These are phyloP conservation scores for Leishmania martiniquensis DNA, from an alignment of 208 protist genomes.

Conservation along the genomic window DNA sequence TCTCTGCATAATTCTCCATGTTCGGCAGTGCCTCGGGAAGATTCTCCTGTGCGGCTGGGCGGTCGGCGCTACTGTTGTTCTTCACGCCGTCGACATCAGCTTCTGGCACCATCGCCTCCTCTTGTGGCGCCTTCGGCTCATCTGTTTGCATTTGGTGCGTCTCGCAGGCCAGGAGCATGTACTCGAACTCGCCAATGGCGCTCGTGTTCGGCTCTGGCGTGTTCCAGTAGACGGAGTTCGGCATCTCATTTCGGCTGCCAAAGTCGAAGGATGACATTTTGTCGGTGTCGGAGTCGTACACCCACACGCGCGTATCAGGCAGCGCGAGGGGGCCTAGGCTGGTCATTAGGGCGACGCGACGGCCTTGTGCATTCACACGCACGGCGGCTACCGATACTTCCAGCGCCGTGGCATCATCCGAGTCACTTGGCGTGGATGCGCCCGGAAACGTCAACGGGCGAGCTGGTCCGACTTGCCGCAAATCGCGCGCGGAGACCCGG, in stretches of 20 bases:
- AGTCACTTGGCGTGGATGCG: not conserved
- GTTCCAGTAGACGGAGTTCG: slow-evolving; percentile 88
- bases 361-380: slow-evolving; percentile 86
- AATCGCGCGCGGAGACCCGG: slow-evolving; percentile 65
- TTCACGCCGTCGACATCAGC: not conserved
- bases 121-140: slow-evolving; percentile 9
- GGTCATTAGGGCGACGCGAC: slow-evolving; percentile 81
- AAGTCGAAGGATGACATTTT: slow-evolving; percentile 85
- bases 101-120: slow-evolving; percentile 7
- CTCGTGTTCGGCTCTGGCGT: slow-evolving; percentile 86
- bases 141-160: slow-evolving; percentile 66
- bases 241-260: slow-evolving; percentile 63
- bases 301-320: slow-evolving; percentile 86
- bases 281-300: slow-evolving; percentile 92
- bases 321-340: slow-evolving; percentile 40
- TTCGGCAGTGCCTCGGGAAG: slow-evolving; percentile 73
- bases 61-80: slow-evolving; percentile 19
- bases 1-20: slow-evolving; percentile 85
- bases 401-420: not conserved
- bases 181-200: slow-evolving; percentile 85
- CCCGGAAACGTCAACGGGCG: slow-evolving; percentile 52
- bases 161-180: slow-evolving; percentile 89
- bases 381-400: slow-evolving; percentile 54
- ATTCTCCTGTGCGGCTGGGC: slow-evolving; percentile 42
- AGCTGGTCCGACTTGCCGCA: slow-evolving; percentile 70